Base-by-base conservation (phyloP, 1,284 basidiomycete genomes). In the Rhodotorula sp. region DNA sequence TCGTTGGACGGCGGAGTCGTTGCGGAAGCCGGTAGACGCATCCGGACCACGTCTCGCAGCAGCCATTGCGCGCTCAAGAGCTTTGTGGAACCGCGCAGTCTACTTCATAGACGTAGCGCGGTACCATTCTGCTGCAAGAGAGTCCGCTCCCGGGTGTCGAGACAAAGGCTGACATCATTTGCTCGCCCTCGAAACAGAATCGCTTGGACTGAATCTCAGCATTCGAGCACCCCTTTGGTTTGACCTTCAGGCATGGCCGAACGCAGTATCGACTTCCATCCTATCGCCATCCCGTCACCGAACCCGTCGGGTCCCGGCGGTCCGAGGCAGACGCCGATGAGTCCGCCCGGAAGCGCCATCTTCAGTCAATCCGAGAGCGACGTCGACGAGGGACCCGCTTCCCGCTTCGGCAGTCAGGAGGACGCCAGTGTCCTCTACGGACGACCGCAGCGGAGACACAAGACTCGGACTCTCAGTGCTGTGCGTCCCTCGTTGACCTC, bases 371-470 rank as follows among this genome's bases (percentile, higher is more conserved):
- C 58, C 55, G 70, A 71, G 63, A 66, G 63, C 66, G 70, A 71
- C 37, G 58, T 46, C 51, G 69, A 70, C 20, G 57, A 54, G 22
- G 63, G 51, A 37, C 49, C 30, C n/a, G 64, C 70, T 26, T n/a
- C 45, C 24, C 26, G 56, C 14, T 65, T 54, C 17, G 57, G 66
- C 48, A 59, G 60, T 10, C 73, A 74, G 60, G 70, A 74, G 49
- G 75, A 76, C 44, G 75, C 75, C 24, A 72, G 70, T 33, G 55
- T 69, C 22, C 58, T 76, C 6, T 76, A 76, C 55, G 62, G 70
- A 8, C 66, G 60, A 46, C 72, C 72, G 18, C 69, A 71, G 60
- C 53, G 57, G 18, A 30, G 70, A n/a, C 66, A 60, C 68, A 74
- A 74, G 73, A 72, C 75, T 26, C 62, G 75, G 66, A 76, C 75